Conservation (phyloP, 1,284 basidiomycete genomes). For the Schizopora paradoxa region DNA sequence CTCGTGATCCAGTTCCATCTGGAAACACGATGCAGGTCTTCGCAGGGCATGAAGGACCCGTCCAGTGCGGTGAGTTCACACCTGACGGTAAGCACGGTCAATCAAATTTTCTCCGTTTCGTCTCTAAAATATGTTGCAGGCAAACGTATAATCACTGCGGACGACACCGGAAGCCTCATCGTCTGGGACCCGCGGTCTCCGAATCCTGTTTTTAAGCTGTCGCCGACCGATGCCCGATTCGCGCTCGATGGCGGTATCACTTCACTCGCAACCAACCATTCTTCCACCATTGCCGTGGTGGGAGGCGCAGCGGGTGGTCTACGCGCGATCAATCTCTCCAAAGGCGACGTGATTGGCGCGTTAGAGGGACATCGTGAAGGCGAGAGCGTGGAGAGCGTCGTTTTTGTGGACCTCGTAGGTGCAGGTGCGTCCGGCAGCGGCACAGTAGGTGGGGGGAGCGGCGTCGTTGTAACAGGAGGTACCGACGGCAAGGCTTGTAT, state of each 20-base stretch:
- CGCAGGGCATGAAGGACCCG: constrained; percentile 81
- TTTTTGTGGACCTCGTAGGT: constrained; percentile 77
- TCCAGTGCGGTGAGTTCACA: constrained; percentile 88
- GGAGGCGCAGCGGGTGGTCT: constrained; percentile 83
- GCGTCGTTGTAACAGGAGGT: constrained; percentile 80
- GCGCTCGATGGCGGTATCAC: constrained; percentile 77
- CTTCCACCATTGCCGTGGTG: constrained; percentile 83
- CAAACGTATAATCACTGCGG: constrained; percentile 85
- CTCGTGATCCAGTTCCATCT: constrained; percentile 66
- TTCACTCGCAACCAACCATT: constrained; percentile 77
- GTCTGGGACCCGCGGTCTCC: constrained; percentile 89
- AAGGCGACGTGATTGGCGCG: constrained; percentile 77
- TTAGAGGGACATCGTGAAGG: constrained; percentile 84
- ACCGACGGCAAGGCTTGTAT: constrained; percentile 94
- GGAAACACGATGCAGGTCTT: constrained; percentile 96
- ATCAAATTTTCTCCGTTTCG: constrained; percentile 3
- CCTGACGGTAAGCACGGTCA: constrained; percentile 68
- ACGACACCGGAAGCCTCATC: constrained; percentile 79
- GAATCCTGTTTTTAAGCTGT: constrained; percentile 77
- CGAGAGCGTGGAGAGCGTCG: constrained; percentile 87
- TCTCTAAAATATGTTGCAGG: constrained; percentile 39
- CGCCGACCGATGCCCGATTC: constrained; percentile 69
- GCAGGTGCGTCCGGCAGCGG: too few relatives aligned
- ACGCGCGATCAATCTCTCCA: constrained; percentile 80
- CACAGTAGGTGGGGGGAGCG: constrained; percentile 48